Evolutionary conservation across 2,329 filamentous ascomycete species (phyloP), one percentile per base, ranked within the genome.

Genomic region (Orbilia blumenaviensis): DNA sequence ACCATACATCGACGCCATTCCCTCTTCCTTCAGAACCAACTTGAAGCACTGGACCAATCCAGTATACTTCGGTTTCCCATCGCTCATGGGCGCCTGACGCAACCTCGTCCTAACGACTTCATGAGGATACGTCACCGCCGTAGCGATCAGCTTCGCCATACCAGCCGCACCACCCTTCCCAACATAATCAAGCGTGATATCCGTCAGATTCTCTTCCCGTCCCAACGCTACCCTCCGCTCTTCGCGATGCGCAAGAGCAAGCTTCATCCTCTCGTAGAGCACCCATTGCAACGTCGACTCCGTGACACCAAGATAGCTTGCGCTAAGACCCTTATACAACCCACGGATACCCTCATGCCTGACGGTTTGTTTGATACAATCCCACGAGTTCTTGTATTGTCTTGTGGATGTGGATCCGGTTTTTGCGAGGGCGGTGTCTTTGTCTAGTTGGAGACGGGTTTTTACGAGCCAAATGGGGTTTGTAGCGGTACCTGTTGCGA

Each of bases 391-490:
- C 82, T 89, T 89, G 84, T 98, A 97, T 81, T 89, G 89, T 62
- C 94, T 86, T 61, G 85, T 85, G 64, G 84, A 84, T 25, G 84
- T 82, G 41, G 85, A 86, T 25, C 84, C 87, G 73, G 87, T 85
- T 78, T 87, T 85, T 42, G 82, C 83, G 76, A 84, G 84, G 90
- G 91, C 62, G 89, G 88, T 72, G 81, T 92, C 92, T 85, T 94
- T 96, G 85, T 98, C 94, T 34, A 98, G 88, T 84, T 98, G 94
- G 80, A 98, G 83, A 32, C 94, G 87, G 42, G 94, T 98, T 86
- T 98, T 98, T 81, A 98, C 89, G 78, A 98, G 88, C 94, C 94
- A 98, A 81, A 98, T 97, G 0, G 94, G 94, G 83, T 97, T 97
- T 38, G 94, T 98, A 21, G 91, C 92, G 0, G 94, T 97, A 52